A percentile compares a stretch with the other conserved stretches of the same genome.
Conservation (phyloP, 2,329 filamentous ascomycete species). For the Coniochaeta prunicola region DNA sequence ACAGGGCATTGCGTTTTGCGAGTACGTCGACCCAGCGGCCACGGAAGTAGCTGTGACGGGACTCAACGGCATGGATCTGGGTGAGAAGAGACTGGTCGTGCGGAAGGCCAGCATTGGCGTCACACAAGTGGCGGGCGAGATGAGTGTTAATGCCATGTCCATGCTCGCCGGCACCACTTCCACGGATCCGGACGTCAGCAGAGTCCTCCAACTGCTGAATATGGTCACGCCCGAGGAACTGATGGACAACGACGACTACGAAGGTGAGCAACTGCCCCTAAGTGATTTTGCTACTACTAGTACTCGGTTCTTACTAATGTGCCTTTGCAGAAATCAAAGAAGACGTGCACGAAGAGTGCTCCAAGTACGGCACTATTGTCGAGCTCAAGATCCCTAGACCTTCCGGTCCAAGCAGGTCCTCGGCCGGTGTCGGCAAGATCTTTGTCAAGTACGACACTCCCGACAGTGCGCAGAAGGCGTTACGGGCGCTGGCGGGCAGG, state of each 20-base stretch:
- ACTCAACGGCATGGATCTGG: constrained; percentile 88
- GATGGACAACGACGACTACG: constrained; percentile 89
- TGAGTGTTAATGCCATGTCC: constrained; percentile 96
- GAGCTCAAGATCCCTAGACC: constrained; percentile 93
- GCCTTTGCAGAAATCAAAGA: constrained; percentile 75
- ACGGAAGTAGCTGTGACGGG: constrained; percentile 86
- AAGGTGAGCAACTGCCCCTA: constrained; percentile 51
- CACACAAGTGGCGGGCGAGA: constrained; percentile 88
- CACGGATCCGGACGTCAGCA: constrained; percentile 68
- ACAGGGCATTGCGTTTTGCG: constrained; percentile 92
- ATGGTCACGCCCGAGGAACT: constrained; percentile 98
- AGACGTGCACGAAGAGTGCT: constrained; percentile 87
- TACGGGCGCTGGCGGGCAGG: constrained; percentile 83
- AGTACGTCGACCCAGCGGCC: constrained; percentile 71
- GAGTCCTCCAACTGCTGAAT: constrained; percentile 88
- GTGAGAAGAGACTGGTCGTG: constrained; percentile 79
- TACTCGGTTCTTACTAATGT: not conserved
- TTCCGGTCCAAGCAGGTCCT: constrained; percentile 72
- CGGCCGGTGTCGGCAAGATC: constrained; percentile 91
- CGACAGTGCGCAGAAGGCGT: constrained; percentile 74
- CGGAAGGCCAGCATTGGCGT: constrained; percentile 85
- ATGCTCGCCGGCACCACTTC: constrained; percentile 90
- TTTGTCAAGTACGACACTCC: constrained; percentile 84
- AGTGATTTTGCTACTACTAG: no score
- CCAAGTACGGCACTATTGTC: constrained; percentile 77